Conservation (phyloP, 352 stramenopile species). For the Pythium insidiosum region DNA sequence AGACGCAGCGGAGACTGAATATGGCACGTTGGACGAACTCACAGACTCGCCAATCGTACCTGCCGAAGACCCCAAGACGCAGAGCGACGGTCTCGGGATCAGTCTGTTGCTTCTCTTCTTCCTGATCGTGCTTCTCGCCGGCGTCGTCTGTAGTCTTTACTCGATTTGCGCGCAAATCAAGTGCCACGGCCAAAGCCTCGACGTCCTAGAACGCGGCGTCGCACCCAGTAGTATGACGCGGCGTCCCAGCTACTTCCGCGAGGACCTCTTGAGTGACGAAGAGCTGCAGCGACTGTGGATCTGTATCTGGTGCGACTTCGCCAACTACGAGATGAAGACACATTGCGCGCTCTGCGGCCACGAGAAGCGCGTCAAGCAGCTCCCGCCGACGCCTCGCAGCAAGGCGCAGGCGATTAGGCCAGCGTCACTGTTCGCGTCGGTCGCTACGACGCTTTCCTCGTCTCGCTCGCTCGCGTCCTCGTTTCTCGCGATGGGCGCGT, state of each 20-base stretch:
- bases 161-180: constrained; percentile 21
- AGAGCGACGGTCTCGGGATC: constrained; percentile 16
- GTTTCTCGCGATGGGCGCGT: constrained; percentile 4
- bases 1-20: too few relatives aligned
- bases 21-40: too few relatives aligned
- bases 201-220: constrained; percentile 12
- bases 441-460: constrained; percentile 19
- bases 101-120: constrained; percentile 29
- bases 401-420: constrained; percentile 21
- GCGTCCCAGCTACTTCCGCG: constrained; percentile 24
- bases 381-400: constrained; percentile 11
- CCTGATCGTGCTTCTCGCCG: constrained; percentile 20
- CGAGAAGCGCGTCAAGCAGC: constrained; percentile 23
- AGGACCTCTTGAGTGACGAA: constrained; percentile 43
- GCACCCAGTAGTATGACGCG: constrained; percentile 8
- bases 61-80: too few relatives aligned
- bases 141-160: constrained; percentile 23
- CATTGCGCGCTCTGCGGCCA: constrained; percentile 37
- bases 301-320: constrained; percentile 46
- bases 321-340: constrained; percentile 50
- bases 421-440: constrained; percentile 22
- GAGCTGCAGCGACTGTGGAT: constrained; percentile 42
- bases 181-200: constrained; percentile 16
- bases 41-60: too few relatives aligned
- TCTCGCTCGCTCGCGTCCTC: constrained; percentile 13